These are phyloP conservation scores for Raphanus sativus DNA, from an alignment of 345 rosid species.

Conservation along the genomic window DNA sequence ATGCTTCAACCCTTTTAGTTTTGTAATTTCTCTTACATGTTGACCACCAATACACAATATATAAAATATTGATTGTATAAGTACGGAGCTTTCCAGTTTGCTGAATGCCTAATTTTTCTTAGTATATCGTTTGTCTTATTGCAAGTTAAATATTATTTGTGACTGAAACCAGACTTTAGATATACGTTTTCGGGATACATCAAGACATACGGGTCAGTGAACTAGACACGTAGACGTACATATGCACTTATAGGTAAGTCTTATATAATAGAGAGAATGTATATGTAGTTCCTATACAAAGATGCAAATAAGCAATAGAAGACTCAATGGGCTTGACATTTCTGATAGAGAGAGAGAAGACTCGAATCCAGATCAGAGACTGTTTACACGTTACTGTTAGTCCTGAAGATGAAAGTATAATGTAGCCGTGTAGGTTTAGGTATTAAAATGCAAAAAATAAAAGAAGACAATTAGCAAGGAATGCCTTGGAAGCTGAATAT, in stretches of 20 bases:
- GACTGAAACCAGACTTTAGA: background rate
- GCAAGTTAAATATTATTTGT: background rate
- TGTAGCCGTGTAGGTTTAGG: too few species aligned
- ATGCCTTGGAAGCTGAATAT: background rate
- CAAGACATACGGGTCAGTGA: conserved; percentile 11
- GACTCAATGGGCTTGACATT: too few species aligned
- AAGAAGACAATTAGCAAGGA: background rate
- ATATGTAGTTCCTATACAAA: too few species aligned
- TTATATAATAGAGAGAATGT: too few species aligned
- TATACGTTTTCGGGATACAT: background rate
- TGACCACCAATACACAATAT: background rate
- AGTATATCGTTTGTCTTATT: background rate
- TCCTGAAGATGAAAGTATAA: too few species aligned
- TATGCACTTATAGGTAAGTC: too few species aligned
- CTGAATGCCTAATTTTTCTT: background rate
- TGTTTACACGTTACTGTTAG: too few species aligned
- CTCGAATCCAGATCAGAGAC: background rate
- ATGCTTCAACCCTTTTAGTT: background rate
- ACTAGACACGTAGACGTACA: background rate
- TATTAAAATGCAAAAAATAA: too few species aligned
- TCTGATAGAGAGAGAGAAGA: background rate
- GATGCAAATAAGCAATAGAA: too few species aligned
- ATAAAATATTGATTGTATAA: background rate
- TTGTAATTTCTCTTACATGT: background rate
- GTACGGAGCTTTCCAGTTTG: background rate